Evolutionary conservation across 495 filamentous ascomycete species (phyloP).

Genomic region (Penicillium chermesinum): DNA sequence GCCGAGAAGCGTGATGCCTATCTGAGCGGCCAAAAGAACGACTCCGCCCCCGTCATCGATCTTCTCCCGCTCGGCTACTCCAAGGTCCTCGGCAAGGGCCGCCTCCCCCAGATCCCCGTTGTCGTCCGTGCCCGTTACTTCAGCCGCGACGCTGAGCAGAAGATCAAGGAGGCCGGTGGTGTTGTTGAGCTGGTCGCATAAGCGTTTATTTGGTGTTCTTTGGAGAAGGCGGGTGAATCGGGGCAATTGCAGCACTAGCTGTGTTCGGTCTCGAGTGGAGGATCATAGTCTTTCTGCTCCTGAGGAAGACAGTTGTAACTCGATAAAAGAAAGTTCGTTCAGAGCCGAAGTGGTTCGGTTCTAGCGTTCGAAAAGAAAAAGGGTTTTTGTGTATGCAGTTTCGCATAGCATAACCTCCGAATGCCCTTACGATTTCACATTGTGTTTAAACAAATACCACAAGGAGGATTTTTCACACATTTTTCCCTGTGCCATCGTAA

Average conservation of each 20-base stretch:
- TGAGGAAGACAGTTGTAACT: slow-evolving; percentile 28
- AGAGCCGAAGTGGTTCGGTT: slow-evolving; percentile 14
- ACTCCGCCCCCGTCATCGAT: slow-evolving; percentile 88
- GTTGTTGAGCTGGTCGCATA: slow-evolving; percentile 89
- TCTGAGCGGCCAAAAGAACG: slow-evolving; percentile 62
- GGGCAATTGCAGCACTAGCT: slow-evolving; percentile 32
- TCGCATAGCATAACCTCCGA: slow-evolving; percentile 40
- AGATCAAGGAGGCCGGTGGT: slow-evolving; percentile 92
- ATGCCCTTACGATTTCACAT: slow-evolving; percentile 42
- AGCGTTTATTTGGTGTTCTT: slow-evolving; percentile 35
- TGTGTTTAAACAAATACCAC: slow-evolving; percentile 40
- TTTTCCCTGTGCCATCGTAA: background rate
- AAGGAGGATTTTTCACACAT: slow-evolving; percentile 30
- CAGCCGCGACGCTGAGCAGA: slow-evolving; percentile 82
- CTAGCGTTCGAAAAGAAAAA: slow-evolving; percentile 33
- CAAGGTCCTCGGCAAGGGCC: slow-evolving; percentile 90
- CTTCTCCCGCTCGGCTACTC: slow-evolving; percentile 87
- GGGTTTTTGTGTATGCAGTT: slow-evolving; percentile 41
- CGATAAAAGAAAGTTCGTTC: slow-evolving; percentile 27
- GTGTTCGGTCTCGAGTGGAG: slow-evolving; percentile 30
- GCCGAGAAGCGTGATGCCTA: slow-evolving; percentile 79
- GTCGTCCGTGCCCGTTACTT: slow-evolving; percentile 86
- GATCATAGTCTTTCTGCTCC: slow-evolving; percentile 21
- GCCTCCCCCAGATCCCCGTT: slow-evolving; percentile 76
- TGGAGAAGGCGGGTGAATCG: slow-evolving; percentile 30